Evolutionary conservation across 2,329 filamentous ascomycete genomes (phyloP).

Genomic region (Trichophyton mentagrophytes): DNA sequence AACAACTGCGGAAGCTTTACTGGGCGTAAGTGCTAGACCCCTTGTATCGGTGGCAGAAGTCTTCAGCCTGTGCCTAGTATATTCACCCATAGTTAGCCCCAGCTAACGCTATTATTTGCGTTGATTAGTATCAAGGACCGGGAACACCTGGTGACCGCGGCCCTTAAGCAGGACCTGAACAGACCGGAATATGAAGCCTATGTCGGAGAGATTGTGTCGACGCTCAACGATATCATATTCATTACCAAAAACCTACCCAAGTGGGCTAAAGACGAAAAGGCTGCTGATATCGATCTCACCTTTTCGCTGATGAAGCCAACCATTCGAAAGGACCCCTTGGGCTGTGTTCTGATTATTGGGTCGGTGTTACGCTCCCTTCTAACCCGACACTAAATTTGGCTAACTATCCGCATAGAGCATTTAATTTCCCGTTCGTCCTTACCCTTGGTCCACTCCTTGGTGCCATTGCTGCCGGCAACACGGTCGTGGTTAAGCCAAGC

Average conservation of each 20-base stretch:
- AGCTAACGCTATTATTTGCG: constrained; percentile 6
- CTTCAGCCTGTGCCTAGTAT: neutral
- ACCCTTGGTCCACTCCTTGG: constrained; percentile 68
- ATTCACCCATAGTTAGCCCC: no score
- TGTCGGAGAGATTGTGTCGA: constrained; percentile 63
- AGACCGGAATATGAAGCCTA: constrained; percentile 65
- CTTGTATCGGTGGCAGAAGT: neutral
- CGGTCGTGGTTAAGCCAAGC: constrained; percentile 79
- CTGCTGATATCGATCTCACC: constrained; percentile 54
- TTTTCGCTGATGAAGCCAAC: constrained; percentile 59
- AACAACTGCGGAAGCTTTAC: constrained; percentile 86
- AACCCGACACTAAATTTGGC: neutral
- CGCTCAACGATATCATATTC: constrained; percentile 69
- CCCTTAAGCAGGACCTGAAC: constrained; percentile 62
- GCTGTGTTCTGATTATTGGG: constrained; percentile 73
- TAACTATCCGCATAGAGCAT: constrained; percentile 43
- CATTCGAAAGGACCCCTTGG: constrained; percentile 78
- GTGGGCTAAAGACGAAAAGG: constrained; percentile 71
- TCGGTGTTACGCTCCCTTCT: constrained; percentile 22
- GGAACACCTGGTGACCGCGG: constrained; percentile 57
- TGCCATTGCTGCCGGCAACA: constrained; percentile 85
- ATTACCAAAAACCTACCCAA: constrained; percentile 63
- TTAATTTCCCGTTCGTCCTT: constrained; percentile 86
- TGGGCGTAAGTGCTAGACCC: constrained; percentile 51
- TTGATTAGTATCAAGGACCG: constrained; percentile 55